phyloP scores from a whole-genome alignment of 768 basidiomycete species.

The Filobasidium floriforme region DNA sequence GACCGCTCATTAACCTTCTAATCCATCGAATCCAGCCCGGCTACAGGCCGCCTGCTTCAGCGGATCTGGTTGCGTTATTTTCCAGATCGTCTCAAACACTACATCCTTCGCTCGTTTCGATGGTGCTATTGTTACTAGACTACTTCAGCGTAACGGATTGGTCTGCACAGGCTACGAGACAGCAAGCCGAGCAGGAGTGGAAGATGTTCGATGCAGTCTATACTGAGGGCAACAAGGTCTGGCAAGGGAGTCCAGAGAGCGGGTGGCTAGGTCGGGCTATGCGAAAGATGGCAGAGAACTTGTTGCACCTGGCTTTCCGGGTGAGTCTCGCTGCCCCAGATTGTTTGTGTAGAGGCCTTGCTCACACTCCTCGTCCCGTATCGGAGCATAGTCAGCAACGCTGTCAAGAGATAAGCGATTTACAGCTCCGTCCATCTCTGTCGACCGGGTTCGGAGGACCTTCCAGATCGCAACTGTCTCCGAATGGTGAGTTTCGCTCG shows the following conservation, averaged over 20 bases:
- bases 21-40: neutral
- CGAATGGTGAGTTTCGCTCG: conserved; percentile 14
- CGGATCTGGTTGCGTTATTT: neutral
- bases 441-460: conserved; percentile 13
- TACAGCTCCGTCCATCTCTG: conserved; percentile 7
- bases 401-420: conserved; percentile 18
- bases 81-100: neutral
- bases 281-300: conserved; percentile 21
- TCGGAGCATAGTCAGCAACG: conserved; percentile 11
- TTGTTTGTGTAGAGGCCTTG: neutral
- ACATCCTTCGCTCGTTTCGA: conserved; percentile 1
- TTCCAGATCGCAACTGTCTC: conserved; percentile 16
- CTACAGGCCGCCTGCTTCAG: neutral
- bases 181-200: conserved; percentile 22
- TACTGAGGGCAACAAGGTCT: conserved; percentile 16
- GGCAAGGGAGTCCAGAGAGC: conserved; percentile 10
- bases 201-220: conserved; percentile 18
- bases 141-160: neutral
- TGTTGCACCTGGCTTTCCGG: conserved; percentile 22
- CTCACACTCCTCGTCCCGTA: too few relatives aligned
- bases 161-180: neutral
- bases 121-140: conserved; percentile 4
- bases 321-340: neutral
- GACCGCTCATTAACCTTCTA: neutral
- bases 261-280: conserved; percentile 17